A percentile compares a stretch with the other conserved stretches of the same genome.
Conservation (phyloP, 139 green algal species). For the Zygnema circumcarinatum region DNA sequence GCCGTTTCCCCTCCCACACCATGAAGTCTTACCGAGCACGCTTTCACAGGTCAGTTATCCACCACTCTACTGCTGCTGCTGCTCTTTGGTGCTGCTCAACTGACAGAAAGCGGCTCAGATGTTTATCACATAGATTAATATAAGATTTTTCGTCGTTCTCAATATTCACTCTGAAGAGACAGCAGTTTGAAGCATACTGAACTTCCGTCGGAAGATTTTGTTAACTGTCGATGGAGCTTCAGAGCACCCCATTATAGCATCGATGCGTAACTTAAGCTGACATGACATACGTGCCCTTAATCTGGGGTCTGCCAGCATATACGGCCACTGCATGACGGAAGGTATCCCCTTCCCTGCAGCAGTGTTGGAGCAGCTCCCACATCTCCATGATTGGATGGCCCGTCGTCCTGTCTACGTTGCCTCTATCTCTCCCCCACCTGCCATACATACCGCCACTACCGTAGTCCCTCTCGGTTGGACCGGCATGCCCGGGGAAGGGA, state of each 20-base stretch:
- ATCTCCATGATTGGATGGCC: conserved; percentile 20
- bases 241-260: no score
- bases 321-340: conserved; percentile 8
- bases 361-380: neutral
- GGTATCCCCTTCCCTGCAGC: conserved; percentile 17
- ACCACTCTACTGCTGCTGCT: no score
- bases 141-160: no score
- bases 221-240: no score
- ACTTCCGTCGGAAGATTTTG: no score
- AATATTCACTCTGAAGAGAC: no score
- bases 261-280: no score
- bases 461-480: conserved; percentile 31
- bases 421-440: neutral
- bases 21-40: conserved; percentile 24
- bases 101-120: neutral
- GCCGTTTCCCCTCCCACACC: conserved; percentile 7
- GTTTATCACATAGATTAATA: conserved; percentile 1
- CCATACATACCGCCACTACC: neutral
- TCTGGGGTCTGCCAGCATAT: conserved; percentile 21
- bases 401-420: neutral
- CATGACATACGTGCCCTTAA: no score
- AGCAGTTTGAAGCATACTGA: no score
- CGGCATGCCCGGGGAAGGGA: conserved; percentile 6
- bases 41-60: conserved; percentile 42
- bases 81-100: no score